Evolutionary conservation across 495 filamentous ascomycete genomes (phyloP).

Genomic region (Penicillium psychrofluorescens): DNA sequence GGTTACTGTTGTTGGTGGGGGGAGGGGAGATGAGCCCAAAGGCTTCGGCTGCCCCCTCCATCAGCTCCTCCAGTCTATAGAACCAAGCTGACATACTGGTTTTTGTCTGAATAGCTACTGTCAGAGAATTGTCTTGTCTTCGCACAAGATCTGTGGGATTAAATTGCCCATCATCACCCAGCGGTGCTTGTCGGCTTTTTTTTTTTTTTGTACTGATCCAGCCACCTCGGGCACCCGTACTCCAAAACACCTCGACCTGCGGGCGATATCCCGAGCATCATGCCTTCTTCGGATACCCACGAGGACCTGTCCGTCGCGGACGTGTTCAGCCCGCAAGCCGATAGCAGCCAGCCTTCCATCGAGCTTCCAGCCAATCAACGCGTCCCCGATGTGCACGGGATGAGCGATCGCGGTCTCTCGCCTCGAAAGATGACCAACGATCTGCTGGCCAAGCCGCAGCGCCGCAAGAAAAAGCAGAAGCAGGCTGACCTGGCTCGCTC

Average conservation of each 20-base stretch:
- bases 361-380: conserved; percentile 19
- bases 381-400: conserved; percentile 19
- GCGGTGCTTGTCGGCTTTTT: conserved; percentile 5
- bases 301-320: conserved; percentile 40
- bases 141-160: conserved; percentile 4
- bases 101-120: conserved; percentile 8
- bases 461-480: conserved; percentile 47
- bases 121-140: conserved; percentile 3
- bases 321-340: conserved; percentile 38
- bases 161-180: conserved; percentile 5
- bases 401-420: conserved; percentile 7
- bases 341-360: conserved; percentile 22
- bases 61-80: too few relatives aligned
- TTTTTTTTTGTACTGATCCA: too few relatives aligned
- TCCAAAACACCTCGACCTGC: background rate
- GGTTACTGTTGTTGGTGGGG: conserved; percentile 11
- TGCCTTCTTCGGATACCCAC: conserved; percentile 15
- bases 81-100: conserved; percentile 5
- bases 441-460: conserved; percentile 26
- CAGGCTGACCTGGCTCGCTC: conserved; percentile 57
- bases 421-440: conserved; percentile 16
- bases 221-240: background rate
- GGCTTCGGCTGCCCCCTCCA: conserved; percentile 18
- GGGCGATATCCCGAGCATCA: conserved; percentile 2
- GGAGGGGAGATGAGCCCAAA: conserved; percentile 7